Percentiles rank a stretch among this genome's conserved stretches.
Evolutionary conservation across 2,329 filamentous ascomycete genomes (phyloP).

Genomic region (Zymoseptoria crescenta): DNA sequence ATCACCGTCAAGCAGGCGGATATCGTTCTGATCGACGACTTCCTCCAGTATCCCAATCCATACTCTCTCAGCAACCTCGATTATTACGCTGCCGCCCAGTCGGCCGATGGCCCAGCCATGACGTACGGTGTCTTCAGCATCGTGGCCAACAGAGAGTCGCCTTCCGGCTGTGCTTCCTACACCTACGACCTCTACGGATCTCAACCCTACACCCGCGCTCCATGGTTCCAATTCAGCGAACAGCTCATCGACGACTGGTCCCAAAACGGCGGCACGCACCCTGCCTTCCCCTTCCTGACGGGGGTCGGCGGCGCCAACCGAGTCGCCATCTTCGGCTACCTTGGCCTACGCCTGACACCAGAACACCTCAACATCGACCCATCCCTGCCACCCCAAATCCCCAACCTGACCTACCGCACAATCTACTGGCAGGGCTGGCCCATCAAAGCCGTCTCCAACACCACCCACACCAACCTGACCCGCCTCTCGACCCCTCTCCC

Average conservation of each 20-base stretch:
- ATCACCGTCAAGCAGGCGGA: slow-evolving; percentile 64
- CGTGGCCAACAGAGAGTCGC: slow-evolving; percentile 56
- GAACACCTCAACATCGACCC: slow-evolving; percentile 57
- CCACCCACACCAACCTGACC: slow-evolving; percentile 55
- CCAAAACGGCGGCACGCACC: slow-evolving; percentile 58
- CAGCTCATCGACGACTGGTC: slow-evolving; percentile 55
- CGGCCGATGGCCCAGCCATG: slow-evolving; percentile 62
- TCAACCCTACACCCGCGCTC: slow-evolving; percentile 56
- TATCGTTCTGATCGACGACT: slow-evolving; percentile 58
- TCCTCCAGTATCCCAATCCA: slow-evolving; percentile 52
- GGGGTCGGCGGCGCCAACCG: slow-evolving; percentile 63
- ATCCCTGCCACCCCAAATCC: slow-evolving; percentile 57
- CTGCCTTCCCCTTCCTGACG: slow-evolving; percentile 63
- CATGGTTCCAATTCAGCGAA: slow-evolving; percentile 65
- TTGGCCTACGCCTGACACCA: slow-evolving; percentile 54
- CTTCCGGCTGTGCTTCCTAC: slow-evolving; percentile 59
- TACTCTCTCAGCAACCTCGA: slow-evolving; percentile 53
- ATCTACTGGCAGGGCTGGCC: slow-evolving; percentile 62
- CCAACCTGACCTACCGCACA: slow-evolving; percentile 51
- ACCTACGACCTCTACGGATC: slow-evolving; percentile 59
- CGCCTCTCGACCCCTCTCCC: slow-evolving; percentile 44
- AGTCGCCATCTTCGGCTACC: slow-evolving; percentile 59
- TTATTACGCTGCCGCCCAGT: slow-evolving; percentile 64
- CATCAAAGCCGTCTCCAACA: slow-evolving; percentile 53
- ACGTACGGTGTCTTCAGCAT: slow-evolving; percentile 64